phyloP scores from a whole-genome alignment of 768 basidiomycete species.

The Udeniomyces megalosporus region DNA sequence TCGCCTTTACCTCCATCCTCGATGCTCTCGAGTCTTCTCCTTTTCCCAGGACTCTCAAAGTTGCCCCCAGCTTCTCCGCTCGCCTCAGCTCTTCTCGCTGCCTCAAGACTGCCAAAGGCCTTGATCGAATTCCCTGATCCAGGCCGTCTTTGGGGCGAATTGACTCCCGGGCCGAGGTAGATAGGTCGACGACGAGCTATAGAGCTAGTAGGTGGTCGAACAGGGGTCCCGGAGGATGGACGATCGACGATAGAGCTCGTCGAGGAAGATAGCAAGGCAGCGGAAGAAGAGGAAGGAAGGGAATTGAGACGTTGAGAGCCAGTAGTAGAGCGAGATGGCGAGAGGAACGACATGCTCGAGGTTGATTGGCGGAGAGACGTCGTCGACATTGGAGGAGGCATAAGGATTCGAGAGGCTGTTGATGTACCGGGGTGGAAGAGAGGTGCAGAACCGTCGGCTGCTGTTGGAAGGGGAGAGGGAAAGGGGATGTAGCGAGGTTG shows the following conservation, averaged over 20 bases:
- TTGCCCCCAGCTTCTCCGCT: not conserved
- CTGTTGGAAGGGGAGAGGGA: not conserved
- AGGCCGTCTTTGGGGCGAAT: not conserved
- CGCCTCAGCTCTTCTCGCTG: not conserved
- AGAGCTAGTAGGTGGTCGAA: not conserved
- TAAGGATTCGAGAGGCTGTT: not conserved
- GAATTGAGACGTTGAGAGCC: not conserved
- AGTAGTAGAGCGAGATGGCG: constrained; percentile 1
- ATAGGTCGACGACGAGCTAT: constrained; percentile 8
- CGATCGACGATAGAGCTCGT: not conserved
- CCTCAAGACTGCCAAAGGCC: not conserved
- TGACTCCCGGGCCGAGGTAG: constrained; percentile 11
- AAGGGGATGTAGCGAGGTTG: not conserved
- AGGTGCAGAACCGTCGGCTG: not conserved
- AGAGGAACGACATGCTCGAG: constrained; percentile 9
- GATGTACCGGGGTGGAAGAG: constrained; percentile 11
- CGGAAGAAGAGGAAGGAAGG: not conserved
- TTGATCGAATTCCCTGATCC: not conserved
- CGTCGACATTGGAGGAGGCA: not conserved
- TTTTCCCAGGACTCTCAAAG: constrained; percentile 7
- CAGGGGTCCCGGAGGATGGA: not conserved
- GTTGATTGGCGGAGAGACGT: not conserved
- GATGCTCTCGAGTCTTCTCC: not conserved
- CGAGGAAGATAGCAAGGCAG: not conserved
- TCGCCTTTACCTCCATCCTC: not conserved